Percentiles rank a stretch among this genome's conserved stretches.
Evolutionary conservation across 768 basidiomycete species (phyloP).

Genomic region (Auricularia sp.): DNA sequence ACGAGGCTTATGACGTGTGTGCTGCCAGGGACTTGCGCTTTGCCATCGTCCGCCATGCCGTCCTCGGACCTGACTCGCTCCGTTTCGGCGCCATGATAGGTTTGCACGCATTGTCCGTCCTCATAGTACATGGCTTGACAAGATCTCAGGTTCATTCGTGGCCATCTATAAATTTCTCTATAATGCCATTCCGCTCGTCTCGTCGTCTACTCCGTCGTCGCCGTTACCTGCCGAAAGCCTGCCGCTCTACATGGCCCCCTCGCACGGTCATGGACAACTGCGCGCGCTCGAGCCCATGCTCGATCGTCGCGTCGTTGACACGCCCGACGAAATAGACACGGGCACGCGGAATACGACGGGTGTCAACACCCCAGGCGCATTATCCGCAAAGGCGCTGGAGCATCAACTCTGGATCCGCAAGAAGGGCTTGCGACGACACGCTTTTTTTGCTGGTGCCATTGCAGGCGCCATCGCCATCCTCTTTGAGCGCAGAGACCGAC

Average conservation of each 20-base stretch:
- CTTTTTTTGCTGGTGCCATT: constrained; percentile 65
- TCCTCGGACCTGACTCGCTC: constrained; percentile 75
- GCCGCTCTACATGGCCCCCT: constrained; percentile 13
- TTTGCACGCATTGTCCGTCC: constrained; percentile 17
- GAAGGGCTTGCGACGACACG: constrained; percentile 66
- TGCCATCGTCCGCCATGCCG: constrained; percentile 61
- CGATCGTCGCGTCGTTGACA: neutral
- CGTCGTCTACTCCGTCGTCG: constrained; percentile 26
- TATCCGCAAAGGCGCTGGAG: constrained; percentile 53
- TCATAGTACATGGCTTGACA: neutral
- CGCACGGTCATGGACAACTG: neutral
- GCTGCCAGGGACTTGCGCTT: constrained; percentile 47
- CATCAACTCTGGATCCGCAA: constrained; percentile 56
- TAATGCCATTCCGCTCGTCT: constrained; percentile 64
- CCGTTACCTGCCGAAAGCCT: constrained; percentile 24
- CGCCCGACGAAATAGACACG: neutral
- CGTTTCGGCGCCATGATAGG: constrained; percentile 86
- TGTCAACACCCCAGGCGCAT: constrained; percentile 20
- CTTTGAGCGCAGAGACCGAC: constrained; percentile 60
- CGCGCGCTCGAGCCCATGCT: neutral
- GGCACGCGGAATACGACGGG: neutral
- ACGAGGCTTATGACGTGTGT: neutral
- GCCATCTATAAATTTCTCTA: constrained; percentile 69
- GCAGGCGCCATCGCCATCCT: constrained; percentile 65
- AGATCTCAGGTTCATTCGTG: constrained; percentile 53